phyloP scores from a whole-genome alignment of 2,329 filamentous ascomycete genomes.

The Trichoderma koningii region DNA sequence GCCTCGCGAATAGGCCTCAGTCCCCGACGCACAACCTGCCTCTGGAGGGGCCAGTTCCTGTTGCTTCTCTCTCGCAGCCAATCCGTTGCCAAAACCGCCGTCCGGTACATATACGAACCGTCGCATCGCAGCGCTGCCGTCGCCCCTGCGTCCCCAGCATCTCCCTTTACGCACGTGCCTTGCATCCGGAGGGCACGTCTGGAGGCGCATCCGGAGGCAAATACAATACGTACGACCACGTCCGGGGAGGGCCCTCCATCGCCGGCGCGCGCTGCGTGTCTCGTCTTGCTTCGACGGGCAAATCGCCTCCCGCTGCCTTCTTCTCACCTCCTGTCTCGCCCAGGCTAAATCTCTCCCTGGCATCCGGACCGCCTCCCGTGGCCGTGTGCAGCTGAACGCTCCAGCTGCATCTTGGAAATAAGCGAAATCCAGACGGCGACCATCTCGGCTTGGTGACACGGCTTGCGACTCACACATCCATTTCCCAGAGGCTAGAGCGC shows the following conservation, averaged over 20 bases:
- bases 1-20: slow-evolving; percentile 23
- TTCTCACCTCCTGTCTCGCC: neutral
- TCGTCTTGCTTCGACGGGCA: slow-evolving; percentile 3
- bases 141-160: slow-evolving; percentile 26
- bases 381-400: slow-evolving; percentile 6
- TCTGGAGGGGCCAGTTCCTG: slow-evolving; percentile 23
- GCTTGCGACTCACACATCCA: slow-evolving; percentile 21
- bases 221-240: neutral
- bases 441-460: slow-evolving; percentile 16
- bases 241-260: neutral
- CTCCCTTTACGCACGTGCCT: slow-evolving; percentile 29
- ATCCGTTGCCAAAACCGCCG: slow-evolving; percentile 13
- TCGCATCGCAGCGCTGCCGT: slow-evolving; percentile 3
- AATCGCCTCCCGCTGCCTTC: neutral
- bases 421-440: slow-evolving; percentile 8
- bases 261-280: slow-evolving; percentile 21
- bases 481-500: slow-evolving; percentile 12
- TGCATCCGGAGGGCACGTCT: neutral
- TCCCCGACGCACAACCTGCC: slow-evolving; percentile 22
- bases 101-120: slow-evolving; percentile 9
- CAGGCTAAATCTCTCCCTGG: slow-evolving; percentile 12
- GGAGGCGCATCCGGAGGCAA: neutral
- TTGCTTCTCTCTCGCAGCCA: slow-evolving; percentile 13
- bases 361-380: slow-evolving; percentile 4
- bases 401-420: slow-evolving; percentile 9